Base-by-base conservation (phyloP, 768 basidiomycete species). In the Boletellus emodensis region DNA sequence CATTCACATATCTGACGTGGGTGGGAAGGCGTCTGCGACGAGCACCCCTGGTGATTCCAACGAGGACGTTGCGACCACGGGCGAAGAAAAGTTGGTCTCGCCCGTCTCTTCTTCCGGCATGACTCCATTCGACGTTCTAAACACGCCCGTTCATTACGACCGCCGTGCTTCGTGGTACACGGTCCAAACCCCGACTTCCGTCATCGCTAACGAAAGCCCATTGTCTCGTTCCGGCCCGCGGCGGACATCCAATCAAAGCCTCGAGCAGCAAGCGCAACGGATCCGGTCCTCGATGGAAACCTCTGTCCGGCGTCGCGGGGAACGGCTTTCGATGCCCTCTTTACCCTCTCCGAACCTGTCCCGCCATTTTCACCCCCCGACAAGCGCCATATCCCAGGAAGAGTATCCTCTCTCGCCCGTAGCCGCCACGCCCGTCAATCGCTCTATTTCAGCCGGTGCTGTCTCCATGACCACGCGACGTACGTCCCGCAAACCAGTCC, bases 401-500 rank as follows among this genome's bases (percentile, higher is more conserved):
- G 73, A 75, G 26, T 69, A 69, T 34, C 55, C 69, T 9, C 61
- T 60, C 14, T 63, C 64, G 6, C 55, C 65, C 4, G 44, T 60
- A 24, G 44, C 52, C 1, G 42, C 61, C 28, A 52, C 55, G 8
- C 60, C 65, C 3, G 55, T 59, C 42, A 60, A 59, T 40, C 62
- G 67, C 1, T 67, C 67, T 20, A 65, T 58, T 49, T 72, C 61
- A 18, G 37, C 59, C 10, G 56, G 59, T 20, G 55, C 56, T 0
- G 54, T 67, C 62, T 51, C 54, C 54, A 35, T 42, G 39, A 24
- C 54, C 22, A 43, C 45, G 34, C 64, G 71, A 44, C 72, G 71
- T 37, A 65, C 64, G 41, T 66, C 78, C 26, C 70, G 81, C 41
- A 83, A 83, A 59, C 79, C 81, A 12, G 81, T 82, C n/a, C 81